A percentile compares a stretch with the other conserved stretches of the same genome.
Conservation (phyloP, 176 grass and related monocot genomes). For the Carex parvula region DNA sequence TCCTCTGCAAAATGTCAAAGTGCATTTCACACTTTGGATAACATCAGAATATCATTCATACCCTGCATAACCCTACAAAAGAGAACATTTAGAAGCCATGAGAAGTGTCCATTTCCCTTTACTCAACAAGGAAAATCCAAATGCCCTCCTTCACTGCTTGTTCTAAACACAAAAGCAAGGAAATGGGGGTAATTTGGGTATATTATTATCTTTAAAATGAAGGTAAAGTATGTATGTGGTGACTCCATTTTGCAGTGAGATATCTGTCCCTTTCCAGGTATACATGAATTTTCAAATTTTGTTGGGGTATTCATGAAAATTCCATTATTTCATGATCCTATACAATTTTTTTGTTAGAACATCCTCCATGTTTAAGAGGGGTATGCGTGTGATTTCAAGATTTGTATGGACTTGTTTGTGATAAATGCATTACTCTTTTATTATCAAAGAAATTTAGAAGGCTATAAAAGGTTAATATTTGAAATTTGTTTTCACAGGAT, state of each 20-base stretch:
- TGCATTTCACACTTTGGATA: not conserved
- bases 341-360: not conserved
- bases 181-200: not conserved
- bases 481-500: slow-evolving; percentile 44
- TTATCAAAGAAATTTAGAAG: not conserved
- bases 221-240: not conserved
- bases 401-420: not conserved
- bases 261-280: not conserved
- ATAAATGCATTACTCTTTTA: not conserved
- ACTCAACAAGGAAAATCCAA: not conserved
- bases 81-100: not conserved
- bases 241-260: not conserved
- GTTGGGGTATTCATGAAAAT: not conserved
- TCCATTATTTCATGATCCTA: not conserved
- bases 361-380: not conserved
- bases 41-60: not conserved
- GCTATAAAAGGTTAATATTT: not conserved
- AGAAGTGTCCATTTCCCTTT: not conserved
- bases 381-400: not conserved
- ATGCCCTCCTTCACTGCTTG: not conserved
- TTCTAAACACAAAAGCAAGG: not conserved
- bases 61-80: not conserved
- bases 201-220: not conserved
- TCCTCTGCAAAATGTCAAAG: not conserved
- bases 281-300: not conserved